phyloP scores from a whole-genome alignment of 345 rosid genomes.

The Hibiscus mutabilis region DNA sequence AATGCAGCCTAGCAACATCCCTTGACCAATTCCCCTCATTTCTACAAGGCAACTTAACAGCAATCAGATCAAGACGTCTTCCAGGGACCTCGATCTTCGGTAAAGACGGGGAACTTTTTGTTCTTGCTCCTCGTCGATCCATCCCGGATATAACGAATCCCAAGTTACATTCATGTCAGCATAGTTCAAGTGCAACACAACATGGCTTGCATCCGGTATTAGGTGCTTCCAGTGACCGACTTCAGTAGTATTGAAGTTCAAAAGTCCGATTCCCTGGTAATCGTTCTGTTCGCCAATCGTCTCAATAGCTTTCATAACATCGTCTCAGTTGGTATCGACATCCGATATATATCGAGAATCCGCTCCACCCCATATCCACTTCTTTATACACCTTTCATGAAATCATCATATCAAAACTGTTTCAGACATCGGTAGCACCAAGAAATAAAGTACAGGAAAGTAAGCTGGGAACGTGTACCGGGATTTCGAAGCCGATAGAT shows the following conservation, averaged over 20 bases:
- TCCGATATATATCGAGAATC: slow-evolving; percentile 57
- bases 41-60: slow-evolving; percentile 86
- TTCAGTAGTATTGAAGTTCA: slow-evolving; percentile 66
- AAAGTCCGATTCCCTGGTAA: slow-evolving; percentile 60
- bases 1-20: slow-evolving; percentile 76
- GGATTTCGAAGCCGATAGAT: slow-evolving; percentile 24
- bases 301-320: slow-evolving; percentile 43
- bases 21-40: slow-evolving; percentile 84
- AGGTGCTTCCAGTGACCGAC: slow-evolving; percentile 56
- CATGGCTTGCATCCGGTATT: slow-evolving; percentile 36
- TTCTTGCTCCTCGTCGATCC: slow-evolving; percentile 98
- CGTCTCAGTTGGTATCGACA: slow-evolving; percentile 58
- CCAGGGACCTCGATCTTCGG: slow-evolving; percentile 61
- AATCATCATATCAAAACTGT: background rate
- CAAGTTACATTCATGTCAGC: slow-evolving; percentile 56
- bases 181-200: slow-evolving; percentile 38
- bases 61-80: slow-evolving; percentile 59
- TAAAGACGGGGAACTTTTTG: slow-evolving; percentile 54
- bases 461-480: slow-evolving; percentile 14
- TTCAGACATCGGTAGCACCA: background rate
- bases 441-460: background rate
- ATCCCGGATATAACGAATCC: slow-evolving; percentile 84
- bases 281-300: slow-evolving; percentile 28
- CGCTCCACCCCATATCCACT: slow-evolving; percentile 63
- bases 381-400: slow-evolving; percentile 13